Conservation (phyloP, 225 moss, liverwort and hornwort species). For the Sphagnum contortum region DNA sequence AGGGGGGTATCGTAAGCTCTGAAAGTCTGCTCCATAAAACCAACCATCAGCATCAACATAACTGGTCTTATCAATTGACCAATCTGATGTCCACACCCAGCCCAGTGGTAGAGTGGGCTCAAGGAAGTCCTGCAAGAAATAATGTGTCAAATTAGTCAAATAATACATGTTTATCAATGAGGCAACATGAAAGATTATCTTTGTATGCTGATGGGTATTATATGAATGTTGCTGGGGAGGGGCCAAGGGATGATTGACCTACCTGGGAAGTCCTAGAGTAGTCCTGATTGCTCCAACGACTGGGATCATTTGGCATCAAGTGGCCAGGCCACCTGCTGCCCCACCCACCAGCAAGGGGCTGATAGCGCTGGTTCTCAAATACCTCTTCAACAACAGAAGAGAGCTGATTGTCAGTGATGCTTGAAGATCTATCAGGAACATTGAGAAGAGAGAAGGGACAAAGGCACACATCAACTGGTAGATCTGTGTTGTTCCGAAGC, state of each 20-base stretch:
- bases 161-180: slow-evolving; percentile 1
- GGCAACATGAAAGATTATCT: not conserved
- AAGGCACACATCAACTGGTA: slow-evolving; percentile 67
- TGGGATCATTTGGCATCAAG: slow-evolving; percentile 86
- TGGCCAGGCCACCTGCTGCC: slow-evolving; percentile 99
- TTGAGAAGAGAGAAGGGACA: slow-evolving; percentile 80
- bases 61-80: slow-evolving; percentile 58
- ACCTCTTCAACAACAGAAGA: slow-evolving; percentile 52
- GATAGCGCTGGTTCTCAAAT: slow-evolving; percentile 94
- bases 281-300: slow-evolving; percentile 82
- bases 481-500: slow-evolving; percentile 74
- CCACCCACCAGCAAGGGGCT: slow-evolving; percentile 82
- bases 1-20: slow-evolving; percentile 58
- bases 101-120: slow-evolving; percentile 69
- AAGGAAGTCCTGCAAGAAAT: slow-evolving; percentile 47
- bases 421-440: slow-evolving; percentile 52
- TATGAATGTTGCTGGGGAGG: too few relatives aligned
- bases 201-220: not conserved
- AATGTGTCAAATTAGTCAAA: not conserved
- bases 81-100: slow-evolving; percentile 92
- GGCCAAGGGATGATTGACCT: slow-evolving; percentile 4
- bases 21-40: slow-evolving; percentile 92
- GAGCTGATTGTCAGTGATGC: slow-evolving; percentile 24
- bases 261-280: slow-evolving; percentile 66
- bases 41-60: slow-evolving; percentile 75